phyloP scores from a whole-genome alignment of 768 basidiomycete genomes.

The Tephrocybe rancida region DNA sequence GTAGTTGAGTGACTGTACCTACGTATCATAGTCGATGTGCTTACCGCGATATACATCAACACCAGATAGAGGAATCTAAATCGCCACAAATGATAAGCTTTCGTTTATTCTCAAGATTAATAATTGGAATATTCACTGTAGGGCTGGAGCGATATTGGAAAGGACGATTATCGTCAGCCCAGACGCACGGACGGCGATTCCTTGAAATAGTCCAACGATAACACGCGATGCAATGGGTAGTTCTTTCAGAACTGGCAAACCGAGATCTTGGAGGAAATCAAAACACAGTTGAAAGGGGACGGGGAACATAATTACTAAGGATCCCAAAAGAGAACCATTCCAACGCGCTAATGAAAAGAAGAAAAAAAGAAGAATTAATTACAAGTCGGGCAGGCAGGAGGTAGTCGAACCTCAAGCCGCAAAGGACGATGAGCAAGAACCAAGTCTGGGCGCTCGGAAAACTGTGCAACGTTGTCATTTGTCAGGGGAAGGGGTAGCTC shows the following conservation, averaged over 20 bases:
- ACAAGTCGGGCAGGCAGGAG: not conserved
- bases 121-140: slow-evolving; percentile 51
- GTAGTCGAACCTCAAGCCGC: slow-evolving; percentile 52
- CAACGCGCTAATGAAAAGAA: slow-evolving; percentile 39
- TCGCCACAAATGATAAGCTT: not conserved
- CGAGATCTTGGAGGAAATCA: slow-evolving; percentile 33
- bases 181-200: slow-evolving; percentile 53
- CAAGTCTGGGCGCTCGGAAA: slow-evolving; percentile 80
- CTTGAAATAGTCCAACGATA: slow-evolving; percentile 54
- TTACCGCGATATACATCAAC: slow-evolving; percentile 75
- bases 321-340: slow-evolving; percentile 78
- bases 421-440: slow-evolving; percentile 62
- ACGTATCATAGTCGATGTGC: slow-evolving; percentile 19
- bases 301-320: slow-evolving; percentile 39
- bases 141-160: slow-evolving; percentile 60
- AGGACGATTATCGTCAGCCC: slow-evolving; percentile 52
- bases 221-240: slow-evolving; percentile 40
- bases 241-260: slow-evolving; percentile 38
- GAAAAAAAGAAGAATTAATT: not conserved
- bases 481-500: no score
- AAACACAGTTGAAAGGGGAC: not conserved
- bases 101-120: not conserved
- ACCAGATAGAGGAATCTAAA: slow-evolving; percentile 68
- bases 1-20: not conserved
- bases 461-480: slow-evolving; percentile 20